Percentiles rank a stretch among this genome's conserved stretches.
Conservation (phyloP, 192 early-diverging fungal species). For the Piromyces sp. region DNA sequence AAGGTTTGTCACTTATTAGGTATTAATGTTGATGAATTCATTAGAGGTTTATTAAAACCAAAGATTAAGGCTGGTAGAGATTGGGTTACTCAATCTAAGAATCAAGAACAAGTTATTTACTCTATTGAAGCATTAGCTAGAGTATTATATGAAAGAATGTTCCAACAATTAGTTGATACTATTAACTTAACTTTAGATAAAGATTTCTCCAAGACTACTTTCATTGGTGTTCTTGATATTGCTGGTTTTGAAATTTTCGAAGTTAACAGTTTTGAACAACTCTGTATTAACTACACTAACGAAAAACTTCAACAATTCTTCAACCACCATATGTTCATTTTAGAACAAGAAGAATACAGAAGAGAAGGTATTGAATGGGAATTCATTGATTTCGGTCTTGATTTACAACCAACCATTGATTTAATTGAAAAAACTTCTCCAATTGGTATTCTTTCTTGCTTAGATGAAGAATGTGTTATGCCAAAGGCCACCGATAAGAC, state of each 20-base stretch:
- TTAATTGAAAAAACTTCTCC: conserved; percentile 94
- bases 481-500: conserved; percentile 87
- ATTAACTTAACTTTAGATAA: conserved; percentile 58
- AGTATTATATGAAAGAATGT: conserved; percentile 88
- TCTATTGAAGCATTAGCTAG: conserved; percentile 82
- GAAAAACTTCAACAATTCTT: conserved; percentile 98
- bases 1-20: conserved; percentile 89
- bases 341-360: conserved; percentile 96
- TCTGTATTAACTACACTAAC: conserved; percentile 99
- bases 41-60: conserved; percentile 68
- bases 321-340: conserved; percentile 97
- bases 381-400: conserved; percentile 92
- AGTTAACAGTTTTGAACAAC: conserved; percentile 95
- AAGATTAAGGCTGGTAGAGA: conserved; percentile 86
- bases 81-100: conserved; percentile 85
- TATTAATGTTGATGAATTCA: conserved; percentile 71
- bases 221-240: conserved; percentile 97
- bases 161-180: conserved; percentile 69
- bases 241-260: conserved; percentile 98
- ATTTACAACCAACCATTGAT: conserved; percentile 94
- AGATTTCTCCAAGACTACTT: conserved; percentile 53
- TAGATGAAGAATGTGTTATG: conserved; percentile 98
- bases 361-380: conserved; percentile 95
- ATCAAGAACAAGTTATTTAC: conserved; percentile 65
- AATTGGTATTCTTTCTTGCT: conserved; percentile 82